Base-by-base conservation (phyloP, 345 rosid genomes). In the Linum trigynum region DNA sequence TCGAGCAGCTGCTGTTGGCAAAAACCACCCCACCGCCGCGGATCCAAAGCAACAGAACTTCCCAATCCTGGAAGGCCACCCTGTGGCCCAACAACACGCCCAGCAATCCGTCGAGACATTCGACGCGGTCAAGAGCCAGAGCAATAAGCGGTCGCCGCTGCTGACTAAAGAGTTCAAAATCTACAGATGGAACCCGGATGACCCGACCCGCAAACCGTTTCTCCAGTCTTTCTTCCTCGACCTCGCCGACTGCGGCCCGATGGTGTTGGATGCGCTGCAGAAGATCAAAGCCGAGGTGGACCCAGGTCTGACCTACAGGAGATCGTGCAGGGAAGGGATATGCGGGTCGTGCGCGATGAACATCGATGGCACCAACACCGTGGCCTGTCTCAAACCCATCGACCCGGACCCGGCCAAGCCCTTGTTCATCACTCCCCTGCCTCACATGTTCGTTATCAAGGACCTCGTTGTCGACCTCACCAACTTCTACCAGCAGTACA, bases 291-390 rank as follows among this genome's bases (percentile, higher is more conserved):
- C 79, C n/a, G 86, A 86, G 71, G 81, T 78, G 1, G 91, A 85
- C 68, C 64, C 85, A 36, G 81, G 80, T 67, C 66, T 90, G 78
- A 77, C 74, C 74, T 83, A 83, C 12, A 72, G 87, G 55, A 82
- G 90, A 69, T 86, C 89, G 37, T 83, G 95, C 35, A 76, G 91
- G 70, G 89, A 86, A 80, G 97, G 92, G 50, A 84, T 86, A 63
- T 83, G 91, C 55, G 92, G 97, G 55, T 90, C 89, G 5, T 83
- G 89, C 59, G 67, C 89, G 3, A 82, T 86, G 95, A 84, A 84
- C 67, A 77, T 88, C 3, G 89, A 82, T 50, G 89, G 88, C 65
- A 78, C 82, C 60, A 82, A 88, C 55, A 88, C 89, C 1, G 85
- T 86, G 14, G 96, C 94, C 7, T 88, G 86, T 72, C 83, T 83